Conservation (phyloP, 2,329 filamentous ascomycete species). For the Cladosporium sphaerospermum region DNA sequence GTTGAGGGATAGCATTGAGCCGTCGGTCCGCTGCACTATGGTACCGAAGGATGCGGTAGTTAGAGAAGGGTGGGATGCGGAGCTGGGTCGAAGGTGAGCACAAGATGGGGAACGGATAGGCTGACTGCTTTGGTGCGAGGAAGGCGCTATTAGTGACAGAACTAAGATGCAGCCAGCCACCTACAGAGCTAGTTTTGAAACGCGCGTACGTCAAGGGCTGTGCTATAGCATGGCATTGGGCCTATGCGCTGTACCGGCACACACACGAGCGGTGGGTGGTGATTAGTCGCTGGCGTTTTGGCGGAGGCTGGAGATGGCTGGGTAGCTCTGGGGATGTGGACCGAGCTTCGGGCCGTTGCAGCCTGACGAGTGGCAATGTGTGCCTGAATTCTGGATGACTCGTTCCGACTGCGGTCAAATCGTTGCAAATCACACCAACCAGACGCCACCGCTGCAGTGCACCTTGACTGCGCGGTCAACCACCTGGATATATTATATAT, state of each 20-base stretch:
- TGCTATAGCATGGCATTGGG: conserved; percentile 8
- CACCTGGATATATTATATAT: background rate
- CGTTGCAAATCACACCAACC: too few relatives aligned
- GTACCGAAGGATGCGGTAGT: background rate
- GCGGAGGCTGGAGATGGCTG: background rate
- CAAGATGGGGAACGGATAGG: conserved; percentile 5
- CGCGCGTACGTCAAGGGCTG: conserved; percentile 5
- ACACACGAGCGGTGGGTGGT: background rate
- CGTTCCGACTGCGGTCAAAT: too few relatives aligned
- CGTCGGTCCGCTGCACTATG: conserved; percentile 7
- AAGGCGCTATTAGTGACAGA: conserved; percentile 3
- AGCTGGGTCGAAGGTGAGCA: conserved; percentile 2
- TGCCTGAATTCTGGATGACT: too few relatives aligned
- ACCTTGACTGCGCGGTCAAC: too few relatives aligned
- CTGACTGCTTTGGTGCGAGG: conserved; percentile 1
- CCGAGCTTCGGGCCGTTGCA: background rate
- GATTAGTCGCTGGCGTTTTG: background rate
- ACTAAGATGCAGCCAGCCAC: conserved; percentile 2
- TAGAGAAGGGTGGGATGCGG: conserved; percentile 9
- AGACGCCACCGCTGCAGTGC: too few relatives aligned
- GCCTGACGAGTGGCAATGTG: too few relatives aligned
- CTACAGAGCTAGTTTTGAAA: background rate
- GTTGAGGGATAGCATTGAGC: conserved; percentile 22
- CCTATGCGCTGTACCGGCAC: conserved; percentile 3
- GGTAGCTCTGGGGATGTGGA: background rate